Evolutionary conservation across 2,329 filamentous ascomycete genomes (phyloP).

Genomic region (Hypoxylon sp.): DNA sequence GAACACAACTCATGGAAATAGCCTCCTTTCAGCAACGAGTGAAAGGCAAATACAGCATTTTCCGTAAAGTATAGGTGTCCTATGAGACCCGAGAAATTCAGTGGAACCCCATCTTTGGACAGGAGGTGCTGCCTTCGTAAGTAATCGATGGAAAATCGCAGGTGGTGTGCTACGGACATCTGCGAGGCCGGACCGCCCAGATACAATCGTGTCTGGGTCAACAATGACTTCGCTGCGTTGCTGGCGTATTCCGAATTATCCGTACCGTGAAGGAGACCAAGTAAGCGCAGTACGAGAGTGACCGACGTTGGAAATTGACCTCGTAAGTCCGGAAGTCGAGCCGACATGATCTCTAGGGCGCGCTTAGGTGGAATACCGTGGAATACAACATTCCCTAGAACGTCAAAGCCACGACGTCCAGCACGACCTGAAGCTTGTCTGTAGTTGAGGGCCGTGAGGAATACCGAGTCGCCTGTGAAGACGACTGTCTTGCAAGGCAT

Average conservation of each 20-base stretch:
- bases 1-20: slow-evolving; percentile 74
- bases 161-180: slow-evolving; percentile 77
- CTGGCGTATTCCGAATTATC: slow-evolving; percentile 71
- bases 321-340: slow-evolving; percentile 76
- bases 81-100: slow-evolving; percentile 79
- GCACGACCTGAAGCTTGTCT: slow-evolving; percentile 82
- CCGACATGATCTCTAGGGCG: slow-evolving; percentile 76
- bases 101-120: slow-evolving; percentile 67
- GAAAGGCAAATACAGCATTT: slow-evolving; percentile 80
- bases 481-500: slow-evolving; percentile 87
- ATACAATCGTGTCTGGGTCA: slow-evolving; percentile 77
- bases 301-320: slow-evolving; percentile 85
- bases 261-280: slow-evolving; percentile 74
- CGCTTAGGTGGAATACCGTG: slow-evolving; percentile 71
- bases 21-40: slow-evolving; percentile 76
- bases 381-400: slow-evolving; percentile 85
- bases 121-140: slow-evolving; percentile 76
- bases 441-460: slow-evolving; percentile 79
- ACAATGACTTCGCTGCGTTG: slow-evolving; percentile 71
- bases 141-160: slow-evolving; percentile 86
- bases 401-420: slow-evolving; percentile 82
- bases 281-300: slow-evolving; percentile 75
- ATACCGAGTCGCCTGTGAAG: slow-evolving; percentile 79
- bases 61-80: slow-evolving; percentile 82
- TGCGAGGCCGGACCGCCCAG: slow-evolving; percentile 76